These are phyloP conservation scores for Thozetella sp. DNA, from an alignment of 495 filamentous ascomycete genomes.

Conservation along the genomic window DNA sequence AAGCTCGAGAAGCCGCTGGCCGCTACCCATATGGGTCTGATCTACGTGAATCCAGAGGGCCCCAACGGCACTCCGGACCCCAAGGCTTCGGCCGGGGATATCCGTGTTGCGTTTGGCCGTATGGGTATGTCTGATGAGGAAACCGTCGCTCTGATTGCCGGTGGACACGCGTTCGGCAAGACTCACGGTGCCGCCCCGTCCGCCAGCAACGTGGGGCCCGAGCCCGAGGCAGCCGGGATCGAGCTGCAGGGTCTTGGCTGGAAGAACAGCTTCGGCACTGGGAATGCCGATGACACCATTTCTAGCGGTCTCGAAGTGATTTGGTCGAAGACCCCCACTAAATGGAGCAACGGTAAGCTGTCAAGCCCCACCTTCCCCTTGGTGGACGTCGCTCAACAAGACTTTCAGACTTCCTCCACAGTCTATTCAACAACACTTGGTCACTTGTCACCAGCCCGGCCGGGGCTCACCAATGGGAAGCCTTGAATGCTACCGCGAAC, in stretches of 20 bases:
- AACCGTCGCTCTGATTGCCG: slow-evolving; percentile 74
- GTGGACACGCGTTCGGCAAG: slow-evolving; percentile 76
- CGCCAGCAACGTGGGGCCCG: slow-evolving; percentile 58
- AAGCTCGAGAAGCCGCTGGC: slow-evolving; percentile 65
- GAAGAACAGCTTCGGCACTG: slow-evolving; percentile 56
- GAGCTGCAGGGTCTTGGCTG: slow-evolving; percentile 71
- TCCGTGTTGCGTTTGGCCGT: slow-evolving; percentile 69
- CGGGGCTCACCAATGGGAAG: slow-evolving; percentile 73
- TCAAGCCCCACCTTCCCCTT: too few relatives aligned
- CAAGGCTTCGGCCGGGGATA: slow-evolving; percentile 65
- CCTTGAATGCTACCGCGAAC: slow-evolving; percentile 62
- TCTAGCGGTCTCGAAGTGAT: slow-evolving; percentile 73
- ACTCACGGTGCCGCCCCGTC: slow-evolving; percentile 68
- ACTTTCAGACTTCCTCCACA: slow-evolving; percentile 70
- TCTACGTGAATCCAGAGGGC: slow-evolving; percentile 77
- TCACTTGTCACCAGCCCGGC: slow-evolving; percentile 71
- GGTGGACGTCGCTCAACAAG: too few relatives aligned
- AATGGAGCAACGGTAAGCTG: slow-evolving; percentile 71
- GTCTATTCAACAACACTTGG: slow-evolving; percentile 75
- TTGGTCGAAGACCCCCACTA: slow-evolving; percentile 70
- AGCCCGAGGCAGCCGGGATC: slow-evolving; percentile 63
- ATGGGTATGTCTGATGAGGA: slow-evolving; percentile 83
- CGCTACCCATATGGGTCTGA: slow-evolving; percentile 71
- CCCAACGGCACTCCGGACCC: slow-evolving; percentile 70
- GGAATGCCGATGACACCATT: slow-evolving; percentile 67